Percentiles rank a stretch among this genome's conserved stretches.
Evolutionary conservation across 2,329 filamentous ascomycete species (phyloP).

Genomic region (Colletotrichum phormii): DNA sequence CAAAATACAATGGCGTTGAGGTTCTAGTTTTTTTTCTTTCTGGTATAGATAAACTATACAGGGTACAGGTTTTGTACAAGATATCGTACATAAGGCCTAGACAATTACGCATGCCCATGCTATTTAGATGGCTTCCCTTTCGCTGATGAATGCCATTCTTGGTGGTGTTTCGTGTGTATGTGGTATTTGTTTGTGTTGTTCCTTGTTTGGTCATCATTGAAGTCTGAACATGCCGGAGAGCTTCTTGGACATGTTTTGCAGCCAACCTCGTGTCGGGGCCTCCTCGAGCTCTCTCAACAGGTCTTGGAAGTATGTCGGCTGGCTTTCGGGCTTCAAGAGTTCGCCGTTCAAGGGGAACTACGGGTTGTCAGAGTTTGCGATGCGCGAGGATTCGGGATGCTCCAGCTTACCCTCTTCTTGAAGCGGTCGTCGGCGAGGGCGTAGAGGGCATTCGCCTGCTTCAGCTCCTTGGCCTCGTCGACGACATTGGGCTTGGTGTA

Average conservation of each 20-base stretch:
- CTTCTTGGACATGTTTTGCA: conserved; percentile 63
- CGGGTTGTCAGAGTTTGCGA: neutral
- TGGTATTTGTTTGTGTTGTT: neutral
- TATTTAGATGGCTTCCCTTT: neutral
- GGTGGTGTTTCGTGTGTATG: neutral
- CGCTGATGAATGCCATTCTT: neutral
- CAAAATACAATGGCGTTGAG: conserved; percentile 20
- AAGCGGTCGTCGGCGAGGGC: conserved; percentile 71
- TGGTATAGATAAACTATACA: conserved; percentile 36
- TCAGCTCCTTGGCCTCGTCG: conserved; percentile 61
- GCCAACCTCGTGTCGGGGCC: conserved; percentile 68
- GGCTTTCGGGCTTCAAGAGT: conserved; percentile 68
- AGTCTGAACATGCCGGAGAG: conserved; percentile 71
- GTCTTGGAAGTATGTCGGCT: conserved; percentile 73
- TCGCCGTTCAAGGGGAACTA: conserved; percentile 55
- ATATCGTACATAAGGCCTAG: conserved; percentile 29
- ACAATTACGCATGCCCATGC: neutral
- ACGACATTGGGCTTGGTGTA: conserved; percentile 39
- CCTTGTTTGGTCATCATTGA: conserved; percentile 49
- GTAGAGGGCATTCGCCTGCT: conserved; percentile 70
- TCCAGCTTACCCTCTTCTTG: conserved; percentile 60
- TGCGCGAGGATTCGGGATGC: neutral
- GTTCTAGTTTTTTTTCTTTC: conserved; percentile 21
- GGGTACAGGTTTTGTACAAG: conserved; percentile 37
- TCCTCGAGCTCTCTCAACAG: conserved; percentile 72